Percentiles rank a stretch among this genome's conserved stretches.
Evolutionary conservation across 1,139 yeast genomes (phyloP).

Genomic region (Diutina rugosa): DNA sequence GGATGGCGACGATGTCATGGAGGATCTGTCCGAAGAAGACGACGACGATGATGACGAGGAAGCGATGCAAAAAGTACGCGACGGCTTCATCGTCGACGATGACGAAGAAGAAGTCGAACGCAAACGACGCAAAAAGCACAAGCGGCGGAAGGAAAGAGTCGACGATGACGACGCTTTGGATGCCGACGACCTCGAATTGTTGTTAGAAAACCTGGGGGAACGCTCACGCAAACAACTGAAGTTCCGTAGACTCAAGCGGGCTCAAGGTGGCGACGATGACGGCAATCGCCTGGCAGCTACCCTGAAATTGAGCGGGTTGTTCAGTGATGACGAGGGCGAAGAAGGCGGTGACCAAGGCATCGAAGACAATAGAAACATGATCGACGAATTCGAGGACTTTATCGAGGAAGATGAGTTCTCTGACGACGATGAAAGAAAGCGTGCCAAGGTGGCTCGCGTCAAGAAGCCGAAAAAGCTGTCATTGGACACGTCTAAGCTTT

Average conservation of each 20-base stretch:
- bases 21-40: slow-evolving; percentile 66
- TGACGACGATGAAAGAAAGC: slow-evolving; percentile 59
- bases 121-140: slow-evolving; percentile 20
- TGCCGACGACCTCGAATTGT: slow-evolving; percentile 87
- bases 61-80: slow-evolving; percentile 63
- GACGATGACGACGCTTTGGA: slow-evolving; percentile 50
- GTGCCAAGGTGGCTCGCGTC: slow-evolving; percentile 15
- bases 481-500: slow-evolving; percentile 45
- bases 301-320: slow-evolving; percentile 57
- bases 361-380: slow-evolving; percentile 22
- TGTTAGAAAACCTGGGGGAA: slow-evolving; percentile 83
- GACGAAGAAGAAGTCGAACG: slow-evolving; percentile 54
- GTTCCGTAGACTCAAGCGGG: slow-evolving; percentile 77
- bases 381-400: slow-evolving; percentile 91
- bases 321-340: slow-evolving; percentile 54
- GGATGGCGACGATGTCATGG: slow-evolving; percentile 37
- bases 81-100: slow-evolving; percentile 91
- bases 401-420: slow-evolving; percentile 95
- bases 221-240: slow-evolving; percentile 6
- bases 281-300: slow-evolving; percentile 13
- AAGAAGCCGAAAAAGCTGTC: slow-evolving; percentile 21
- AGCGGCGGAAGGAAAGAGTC: slow-evolving; percentile 5
- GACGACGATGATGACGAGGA: slow-evolving; percentile 71
- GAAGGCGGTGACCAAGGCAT: slow-evolving; percentile 15
- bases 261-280: slow-evolving; percentile 13